Evolutionary conservation across 1,284 basidiomycete species (phyloP).

Genomic region (Pascua sp.): DNA sequence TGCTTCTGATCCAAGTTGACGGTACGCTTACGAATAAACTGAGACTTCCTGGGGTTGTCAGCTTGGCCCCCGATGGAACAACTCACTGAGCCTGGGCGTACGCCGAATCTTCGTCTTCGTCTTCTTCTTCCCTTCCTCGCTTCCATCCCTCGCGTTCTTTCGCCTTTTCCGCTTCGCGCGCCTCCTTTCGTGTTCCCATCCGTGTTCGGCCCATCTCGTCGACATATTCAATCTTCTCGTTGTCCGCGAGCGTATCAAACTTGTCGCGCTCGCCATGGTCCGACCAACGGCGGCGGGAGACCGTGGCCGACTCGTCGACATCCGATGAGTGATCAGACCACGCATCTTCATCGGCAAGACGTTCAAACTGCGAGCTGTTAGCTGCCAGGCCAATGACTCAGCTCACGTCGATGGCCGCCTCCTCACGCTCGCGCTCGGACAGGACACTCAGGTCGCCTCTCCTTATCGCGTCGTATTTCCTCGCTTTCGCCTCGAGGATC

Average conservation of each 20-base stretch:
- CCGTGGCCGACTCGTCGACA: conserved; percentile 32
- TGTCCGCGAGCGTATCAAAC: conserved; percentile 20
- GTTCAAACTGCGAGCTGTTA: neutral
- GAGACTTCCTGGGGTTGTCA: conserved; percentile 55
- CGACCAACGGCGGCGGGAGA: neutral
- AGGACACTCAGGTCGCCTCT: conserved; percentile 77
- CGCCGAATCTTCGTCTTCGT: conserved; percentile 23
- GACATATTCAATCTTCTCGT: conserved; percentile 44
- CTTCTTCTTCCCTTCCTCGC: conserved; percentile 13
- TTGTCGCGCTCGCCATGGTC: conserved; percentile 53
- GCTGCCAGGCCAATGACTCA: conserved; percentile 3
- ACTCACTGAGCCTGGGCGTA: conserved; percentile 48
- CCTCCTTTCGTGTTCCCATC: conserved; percentile 41
- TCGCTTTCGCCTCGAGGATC: conserved; percentile 70
- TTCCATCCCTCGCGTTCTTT: conserved; percentile 4
- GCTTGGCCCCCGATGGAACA: neutral
- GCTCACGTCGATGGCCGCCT: conserved; percentile 77
- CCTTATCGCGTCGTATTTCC: conserved; percentile 72
- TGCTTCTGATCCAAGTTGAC: no score
- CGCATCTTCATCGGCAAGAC: conserved; percentile 33
- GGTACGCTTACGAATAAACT: conserved; percentile 52
- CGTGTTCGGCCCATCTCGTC: conserved; percentile 49
- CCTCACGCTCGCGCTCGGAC: conserved; percentile 69
- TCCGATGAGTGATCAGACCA: conserved; percentile 39
- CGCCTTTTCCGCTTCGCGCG: conserved; percentile 32